Base-by-base conservation (phyloP, 192 early-diverging fungal genomes). In the Neocallimastix lanati region DNA sequence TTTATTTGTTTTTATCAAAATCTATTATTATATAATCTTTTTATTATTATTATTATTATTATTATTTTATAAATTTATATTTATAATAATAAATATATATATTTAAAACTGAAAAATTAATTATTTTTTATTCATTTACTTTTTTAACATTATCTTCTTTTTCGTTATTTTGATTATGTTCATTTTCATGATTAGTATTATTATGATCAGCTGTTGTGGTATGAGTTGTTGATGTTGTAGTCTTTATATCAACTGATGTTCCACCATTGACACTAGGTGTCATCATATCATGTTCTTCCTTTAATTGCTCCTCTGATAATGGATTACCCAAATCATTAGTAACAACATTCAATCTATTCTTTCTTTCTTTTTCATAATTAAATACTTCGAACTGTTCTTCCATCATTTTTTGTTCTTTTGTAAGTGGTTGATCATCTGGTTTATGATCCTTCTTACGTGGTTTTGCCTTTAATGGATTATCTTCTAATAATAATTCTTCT, bases 401-500 rank as follows among this genome's bases (percentile, higher is more conserved):
- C 50, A 67, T 67, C 50, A 67, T 67, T 21, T 27, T 67, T 67
- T 67, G 50, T 67, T 67, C 50, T 21, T 67, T 67, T 21, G 50
- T n/a, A n/a, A 67, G 50, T 67, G 50, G 50, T 67, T 67, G 50
- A n/a, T 67, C 50, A n/a, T 67, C 50, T 25, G 50, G 18, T 25
- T 67, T 25, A 67, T 67, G 50, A 67, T 67, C 50, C 18, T 85
- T 89, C 82, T 88, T 88, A 16, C 90, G 88, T 76, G 91, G 92
- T 81, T 90, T 92, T 28, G 90, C 92, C 33, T 94, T 92, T 27
- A 99, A 88, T 1, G 96, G 97, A 78, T 96, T 95, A 35, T 97
- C 96, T 82, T 99, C 96, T n/a, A 99, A 86, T 50, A 99, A 84
- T 30, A 98, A 89, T 81, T 99, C 97, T 80, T 99, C 96, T 28